These are phyloP conservation scores for Hortiboletus campestris DNA, from an alignment of 768 basidiomycete genomes.

Conservation along the genomic window DNA sequence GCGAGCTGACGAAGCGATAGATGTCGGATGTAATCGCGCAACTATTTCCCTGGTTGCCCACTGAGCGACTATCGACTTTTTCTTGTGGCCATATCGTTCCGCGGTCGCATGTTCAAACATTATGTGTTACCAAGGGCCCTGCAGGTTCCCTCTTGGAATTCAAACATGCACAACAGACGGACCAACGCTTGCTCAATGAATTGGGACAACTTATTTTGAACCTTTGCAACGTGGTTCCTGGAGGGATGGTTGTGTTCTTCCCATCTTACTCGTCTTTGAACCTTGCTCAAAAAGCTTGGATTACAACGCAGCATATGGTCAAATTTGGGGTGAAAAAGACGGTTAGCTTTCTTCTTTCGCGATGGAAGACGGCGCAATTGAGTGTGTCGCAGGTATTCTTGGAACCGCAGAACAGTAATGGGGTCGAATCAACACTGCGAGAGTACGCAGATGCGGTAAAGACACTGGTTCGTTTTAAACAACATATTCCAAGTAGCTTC, in stretches of 20 bases:
- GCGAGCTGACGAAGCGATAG: slow-evolving; percentile 38
- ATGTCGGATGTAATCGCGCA: slow-evolving; percentile 85
- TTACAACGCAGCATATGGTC: slow-evolving; percentile 53
- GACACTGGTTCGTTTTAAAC: slow-evolving; percentile 16
- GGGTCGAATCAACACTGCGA: slow-evolving; percentile 72
- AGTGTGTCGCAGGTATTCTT: slow-evolving; percentile 68
- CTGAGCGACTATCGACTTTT: slow-evolving; percentile 68
- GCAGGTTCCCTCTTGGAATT: slow-evolving; percentile 73
- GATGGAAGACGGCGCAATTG: background rate
- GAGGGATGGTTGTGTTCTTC: slow-evolving; percentile 91
- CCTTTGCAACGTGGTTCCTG: slow-evolving; percentile 71
- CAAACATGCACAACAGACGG: slow-evolving; percentile 71
- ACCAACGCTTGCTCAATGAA: slow-evolving; percentile 68
- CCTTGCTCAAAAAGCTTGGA: slow-evolving; percentile 65
- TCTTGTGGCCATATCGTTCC: slow-evolving; percentile 95
- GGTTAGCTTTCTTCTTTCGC: slow-evolving; percentile 38
- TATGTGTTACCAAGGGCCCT: slow-evolving; percentile 75
- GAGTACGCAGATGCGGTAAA: slow-evolving; percentile 62
- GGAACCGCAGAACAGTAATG: slow-evolving; percentile 71
- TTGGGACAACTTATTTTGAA: slow-evolving; percentile 85
- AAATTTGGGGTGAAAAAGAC: slow-evolving; percentile 72
- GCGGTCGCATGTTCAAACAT: slow-evolving; percentile 66
- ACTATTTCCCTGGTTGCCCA: slow-evolving; percentile 65
- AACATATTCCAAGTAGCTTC: background rate
- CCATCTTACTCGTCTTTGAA: slow-evolving; percentile 88